Evolutionary conservation across 2,329 filamentous ascomycete genomes (phyloP), one percentile per base, ranked within the genome.

Genomic region (Calonectria pseudoreteaudii): DNA sequence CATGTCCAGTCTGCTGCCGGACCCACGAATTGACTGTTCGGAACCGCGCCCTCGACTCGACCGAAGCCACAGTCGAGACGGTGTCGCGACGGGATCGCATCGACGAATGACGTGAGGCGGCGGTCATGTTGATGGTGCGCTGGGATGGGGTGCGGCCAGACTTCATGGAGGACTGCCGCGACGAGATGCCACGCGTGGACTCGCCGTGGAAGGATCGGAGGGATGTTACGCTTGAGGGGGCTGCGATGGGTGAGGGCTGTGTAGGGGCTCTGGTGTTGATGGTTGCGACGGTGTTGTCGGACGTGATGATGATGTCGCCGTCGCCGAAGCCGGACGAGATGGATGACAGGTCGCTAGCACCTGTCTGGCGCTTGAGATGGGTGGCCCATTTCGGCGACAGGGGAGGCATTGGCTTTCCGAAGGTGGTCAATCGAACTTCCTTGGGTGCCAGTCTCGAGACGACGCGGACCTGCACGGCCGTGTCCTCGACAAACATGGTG

Each of bases 291-390:
- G 83, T 76, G 62, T 79, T 74, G 68, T 75, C 74, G 34, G 82
- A 83, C 8, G 86, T 86, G 31, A 89, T 81, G 38, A 90, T 86
- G 34, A 92, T 90, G 56, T 92, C 89, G 30, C 88, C 90, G 77
- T 93, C 91, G 23, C 91, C 91, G 74, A 93, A 93, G 9, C 91
- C 91, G 0, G 91, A 93, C 0, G 91, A 93, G 5, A 93, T 84
- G 0, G 91, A 93, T 0, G 91, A 92, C 38, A 91, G 78, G 62
- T 88, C 87, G 73, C 89, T 91, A 5, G 83, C 80, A 10, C 87
- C 85, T 38, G 87, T 86, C 47, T 78, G 80, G 18, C 75, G 73
- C 34, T 78, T 75, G 11, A 74, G 64, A 2, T 62, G 74, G 20
- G 30, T 16, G 68, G 67, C 58, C 38, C 71, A 52, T 66, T 73